Conservation (phyloP, 1,284 basidiomycete genomes). For the Trametes polyzona region DNA sequence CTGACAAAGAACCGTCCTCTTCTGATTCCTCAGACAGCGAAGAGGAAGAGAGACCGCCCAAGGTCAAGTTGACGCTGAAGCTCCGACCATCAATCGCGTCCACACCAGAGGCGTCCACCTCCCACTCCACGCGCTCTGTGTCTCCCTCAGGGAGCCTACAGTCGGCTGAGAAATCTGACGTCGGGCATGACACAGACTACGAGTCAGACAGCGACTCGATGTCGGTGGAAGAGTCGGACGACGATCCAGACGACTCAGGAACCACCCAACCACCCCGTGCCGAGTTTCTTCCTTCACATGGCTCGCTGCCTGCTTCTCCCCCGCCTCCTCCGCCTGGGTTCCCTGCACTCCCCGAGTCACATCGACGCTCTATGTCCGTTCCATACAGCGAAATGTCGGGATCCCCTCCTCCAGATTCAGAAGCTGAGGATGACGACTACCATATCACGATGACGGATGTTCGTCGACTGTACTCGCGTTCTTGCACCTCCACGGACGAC, state of each 20-base stretch:
- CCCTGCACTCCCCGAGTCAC: slow-evolving; percentile 29
- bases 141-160: slow-evolving; percentile 29
- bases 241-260: slow-evolving; percentile 24
- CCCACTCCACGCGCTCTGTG: slow-evolving; percentile 24
- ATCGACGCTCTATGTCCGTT: slow-evolving; percentile 58
- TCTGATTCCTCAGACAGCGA: slow-evolving; percentile 47
- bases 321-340: slow-evolving; percentile 34
- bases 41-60: slow-evolving; percentile 55
- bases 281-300: slow-evolving; percentile 50
- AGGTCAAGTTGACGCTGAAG: slow-evolving; percentile 68
- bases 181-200: slow-evolving; percentile 12
- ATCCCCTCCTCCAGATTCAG: slow-evolving; percentile 69
- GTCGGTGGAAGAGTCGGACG: slow-evolving; percentile 32
- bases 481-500: slow-evolving; percentile 19
- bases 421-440: slow-evolving; percentile 49
- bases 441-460: slow-evolving; percentile 47
- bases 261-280: slow-evolving; percentile 35
- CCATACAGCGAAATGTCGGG: slow-evolving; percentile 57
- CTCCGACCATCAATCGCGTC: slow-evolving; percentile 52
- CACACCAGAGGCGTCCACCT: slow-evolving; percentile 31
- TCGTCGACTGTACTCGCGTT: slow-evolving; percentile 36
- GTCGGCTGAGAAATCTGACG: slow-evolving; percentile 40
- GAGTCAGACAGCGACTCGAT: slow-evolving; percentile 34
- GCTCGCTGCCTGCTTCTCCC: slow-evolving; percentile 42
- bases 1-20: slow-evolving; percentile 38